Evolutionary conservation across 1,284 basidiomycete species (phyloP).

Genomic region (Ceratobasidium sp.): DNA sequence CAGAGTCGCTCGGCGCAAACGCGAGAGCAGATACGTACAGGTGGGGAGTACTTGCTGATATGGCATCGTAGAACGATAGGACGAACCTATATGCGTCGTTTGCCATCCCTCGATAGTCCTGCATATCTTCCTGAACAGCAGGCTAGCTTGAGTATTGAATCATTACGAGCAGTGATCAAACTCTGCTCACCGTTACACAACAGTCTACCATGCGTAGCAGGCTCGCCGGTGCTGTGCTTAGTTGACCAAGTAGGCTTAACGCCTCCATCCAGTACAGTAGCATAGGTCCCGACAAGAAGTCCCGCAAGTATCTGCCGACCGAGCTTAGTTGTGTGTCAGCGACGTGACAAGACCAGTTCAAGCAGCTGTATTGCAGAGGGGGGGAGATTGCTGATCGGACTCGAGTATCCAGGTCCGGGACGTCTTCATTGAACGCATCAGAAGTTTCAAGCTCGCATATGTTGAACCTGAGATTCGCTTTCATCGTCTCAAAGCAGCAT

Average conservation of each 20-base stretch:
- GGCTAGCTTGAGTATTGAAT: too few relatives aligned
- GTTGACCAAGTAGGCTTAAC: constrained; percentile 12
- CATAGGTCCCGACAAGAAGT: background rate
- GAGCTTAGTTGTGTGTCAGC: background rate
- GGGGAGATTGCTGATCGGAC: background rate
- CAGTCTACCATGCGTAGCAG: background rate
- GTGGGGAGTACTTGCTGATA: constrained; percentile 11
- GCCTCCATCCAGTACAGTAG: constrained; percentile 41
- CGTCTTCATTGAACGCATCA: constrained; percentile 9
- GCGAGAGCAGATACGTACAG: constrained; percentile 27
- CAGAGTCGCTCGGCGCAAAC: constrained; percentile 4
- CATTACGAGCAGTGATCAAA: background rate
- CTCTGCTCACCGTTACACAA: background rate
- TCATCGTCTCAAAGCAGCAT: constrained; percentile 25
- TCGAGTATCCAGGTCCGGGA: constrained; percentile 1
- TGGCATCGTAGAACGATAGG: constrained; percentile 16
- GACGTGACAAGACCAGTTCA: constrained; percentile 26
- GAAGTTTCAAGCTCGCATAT: constrained; percentile 28
- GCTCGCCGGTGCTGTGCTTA: background rate
- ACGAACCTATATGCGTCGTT: constrained; percentile 28
- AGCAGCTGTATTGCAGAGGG: constrained; percentile 19
- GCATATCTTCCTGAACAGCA: background rate
- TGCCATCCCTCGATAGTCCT: background rate
- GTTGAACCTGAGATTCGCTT: background rate
- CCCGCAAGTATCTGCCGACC: background rate